Evolutionary conservation across 129 eudicot species (phyloP).

Genomic region (Chrysanthemum seticuspe): DNA sequence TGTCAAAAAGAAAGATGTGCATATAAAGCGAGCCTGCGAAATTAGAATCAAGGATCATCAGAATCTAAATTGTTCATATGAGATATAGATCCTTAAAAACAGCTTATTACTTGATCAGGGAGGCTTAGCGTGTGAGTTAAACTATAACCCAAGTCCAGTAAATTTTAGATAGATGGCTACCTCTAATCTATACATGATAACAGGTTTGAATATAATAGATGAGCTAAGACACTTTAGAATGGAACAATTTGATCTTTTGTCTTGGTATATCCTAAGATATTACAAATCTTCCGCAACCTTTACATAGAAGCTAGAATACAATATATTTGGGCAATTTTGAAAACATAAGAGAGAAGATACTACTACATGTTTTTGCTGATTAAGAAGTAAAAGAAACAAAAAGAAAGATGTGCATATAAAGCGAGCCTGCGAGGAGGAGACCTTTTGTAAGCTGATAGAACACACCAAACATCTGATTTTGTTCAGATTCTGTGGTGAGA

Average conservation of each 20-base stretch:
- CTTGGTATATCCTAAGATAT: no score
- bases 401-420: neutral
- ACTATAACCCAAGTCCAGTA: no score
- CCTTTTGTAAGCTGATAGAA: conserved; percentile 1
- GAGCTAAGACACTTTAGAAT: neutral
- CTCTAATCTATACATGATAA: no score
- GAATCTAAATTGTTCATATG: neutral
- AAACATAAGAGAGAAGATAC: neutral
- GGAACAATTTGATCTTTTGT: neutral
- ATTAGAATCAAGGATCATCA: neutral
- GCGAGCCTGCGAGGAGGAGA: neutral
- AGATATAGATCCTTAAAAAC: neutral
- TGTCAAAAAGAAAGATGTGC: neutral
- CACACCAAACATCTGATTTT: conserved; percentile 2
- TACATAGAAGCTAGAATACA: neutral
- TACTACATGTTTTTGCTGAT: neutral
- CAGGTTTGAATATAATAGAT: neutral
- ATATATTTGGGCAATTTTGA: neutral
- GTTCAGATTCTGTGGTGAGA: neutral
- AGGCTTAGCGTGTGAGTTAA: conserved; percentile 42
- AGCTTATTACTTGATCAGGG: conserved; percentile 71
- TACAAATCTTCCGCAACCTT: neutral
- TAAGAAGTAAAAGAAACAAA: neutral
- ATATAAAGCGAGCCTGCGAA: neutral
- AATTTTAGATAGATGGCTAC: no score